A percentile compares a stretch with the other conserved stretches of the same genome.
Conservation (phyloP, 2,329 filamentous ascomycete species). For the Knufia fluminis region DNA sequence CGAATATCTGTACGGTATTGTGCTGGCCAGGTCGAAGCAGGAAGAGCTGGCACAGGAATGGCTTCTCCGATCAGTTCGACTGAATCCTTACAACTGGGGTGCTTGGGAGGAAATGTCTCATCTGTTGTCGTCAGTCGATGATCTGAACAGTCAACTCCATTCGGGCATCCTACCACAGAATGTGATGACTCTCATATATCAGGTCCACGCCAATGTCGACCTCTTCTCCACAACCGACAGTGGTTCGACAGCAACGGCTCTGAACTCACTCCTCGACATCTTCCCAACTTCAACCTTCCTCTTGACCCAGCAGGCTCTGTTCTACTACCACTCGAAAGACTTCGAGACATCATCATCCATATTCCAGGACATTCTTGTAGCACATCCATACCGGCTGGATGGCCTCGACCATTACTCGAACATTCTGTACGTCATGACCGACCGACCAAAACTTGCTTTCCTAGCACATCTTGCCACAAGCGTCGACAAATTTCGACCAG, state of each 20-base stretch:
- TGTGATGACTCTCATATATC: constrained; percentile 88
- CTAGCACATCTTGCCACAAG: constrained; percentile 82
- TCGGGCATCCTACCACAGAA: constrained; percentile 60
- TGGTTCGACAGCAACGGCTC: constrained; percentile 15
- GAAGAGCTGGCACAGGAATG: constrained; percentile 75
- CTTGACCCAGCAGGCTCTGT: constrained; percentile 75
- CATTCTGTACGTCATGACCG: constrained; percentile 86
- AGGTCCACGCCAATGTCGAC: constrained; percentile 81
- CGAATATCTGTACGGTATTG: constrained; percentile 73
- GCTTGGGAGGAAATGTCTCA: constrained; percentile 89
- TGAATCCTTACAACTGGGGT: constrained; percentile 93
- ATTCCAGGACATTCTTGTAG: constrained; percentile 60
- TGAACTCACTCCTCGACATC: constrained; percentile 60
- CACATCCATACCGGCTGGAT: constrained; percentile 64
- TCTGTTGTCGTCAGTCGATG: constrained; percentile 68
- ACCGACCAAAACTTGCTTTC: constrained; percentile 82
- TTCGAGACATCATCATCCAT: constrained; percentile 55
- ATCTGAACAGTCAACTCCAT: constrained; percentile 47
- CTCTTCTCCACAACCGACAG: constrained; percentile 66
- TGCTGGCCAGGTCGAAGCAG: constrained; percentile 83
- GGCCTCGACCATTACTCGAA: constrained; percentile 94
- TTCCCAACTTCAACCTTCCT: constrained; percentile 86
- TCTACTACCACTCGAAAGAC: constrained; percentile 83
- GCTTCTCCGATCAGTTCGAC: constrained; percentile 77
- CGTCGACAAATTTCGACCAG: constrained; percentile 90